These are phyloP conservation scores for Drechslerella dactyloides DNA, from an alignment of 2,329 filamentous ascomycete genomes.

Conservation along the genomic window DNA sequence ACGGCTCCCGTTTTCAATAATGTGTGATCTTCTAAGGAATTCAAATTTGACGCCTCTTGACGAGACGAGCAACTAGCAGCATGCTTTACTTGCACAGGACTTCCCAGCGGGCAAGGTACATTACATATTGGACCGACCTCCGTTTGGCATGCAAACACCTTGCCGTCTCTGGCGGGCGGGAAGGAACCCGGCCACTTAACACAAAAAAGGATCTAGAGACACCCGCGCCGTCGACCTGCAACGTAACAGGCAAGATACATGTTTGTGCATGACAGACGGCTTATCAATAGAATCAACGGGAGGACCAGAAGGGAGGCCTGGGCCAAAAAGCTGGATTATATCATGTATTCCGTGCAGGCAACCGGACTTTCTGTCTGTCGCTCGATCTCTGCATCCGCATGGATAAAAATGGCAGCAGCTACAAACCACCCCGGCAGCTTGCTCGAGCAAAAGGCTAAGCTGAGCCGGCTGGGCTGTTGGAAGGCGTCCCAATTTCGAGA, in stretches of 20 bases:
- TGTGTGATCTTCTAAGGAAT: conserved; percentile 19
- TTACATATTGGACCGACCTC: too few relatives aligned
- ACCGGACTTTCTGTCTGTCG: not conserved
- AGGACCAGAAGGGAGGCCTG: not conserved
- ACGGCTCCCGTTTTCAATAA: conserved; percentile 42
- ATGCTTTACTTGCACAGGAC: too few relatives aligned
- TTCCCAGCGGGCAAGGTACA: not conserved
- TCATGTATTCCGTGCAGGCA: not conserved
- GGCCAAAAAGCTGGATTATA: too few relatives aligned
- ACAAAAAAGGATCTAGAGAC: conserved; percentile 12
- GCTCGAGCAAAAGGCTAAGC: conserved; percentile 15
- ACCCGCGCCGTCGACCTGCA: not conserved
- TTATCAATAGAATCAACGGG: not conserved
- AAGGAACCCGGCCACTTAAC: conserved; percentile 15
- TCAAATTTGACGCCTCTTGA: conserved; percentile 26
- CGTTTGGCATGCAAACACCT: conserved; percentile 34
- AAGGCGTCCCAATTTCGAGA: conserved; percentile 41
- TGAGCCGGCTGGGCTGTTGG: conserved; percentile 26
- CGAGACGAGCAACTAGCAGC: conserved; percentile 9
- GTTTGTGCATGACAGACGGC: conserved; percentile 6
- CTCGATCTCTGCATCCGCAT: not conserved
- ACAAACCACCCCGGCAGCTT: not conserved
- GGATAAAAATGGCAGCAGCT: not conserved
- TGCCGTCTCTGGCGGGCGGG: conserved; percentile 1
- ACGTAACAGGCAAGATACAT: conserved; percentile 1